These are phyloP conservation scores for Cerioporus squamosus DNA, from an alignment of 1,284 basidiomycete genomes.

Conservation along the genomic window DNA sequence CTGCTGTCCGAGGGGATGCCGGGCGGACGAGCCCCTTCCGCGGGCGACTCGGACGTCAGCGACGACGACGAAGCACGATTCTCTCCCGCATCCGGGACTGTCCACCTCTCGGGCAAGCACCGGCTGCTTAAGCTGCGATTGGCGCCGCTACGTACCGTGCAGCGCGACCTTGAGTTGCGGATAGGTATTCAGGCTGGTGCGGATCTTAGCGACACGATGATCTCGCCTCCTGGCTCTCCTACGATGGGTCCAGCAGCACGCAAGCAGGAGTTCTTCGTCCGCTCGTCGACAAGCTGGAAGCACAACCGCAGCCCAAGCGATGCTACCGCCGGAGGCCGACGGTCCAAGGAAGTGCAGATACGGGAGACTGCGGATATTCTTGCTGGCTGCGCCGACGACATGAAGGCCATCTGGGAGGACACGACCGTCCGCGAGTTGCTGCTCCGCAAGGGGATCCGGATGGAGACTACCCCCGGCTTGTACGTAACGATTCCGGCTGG, in stretches of 20 bases:
- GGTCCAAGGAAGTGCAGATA: slow-evolving; percentile 45
- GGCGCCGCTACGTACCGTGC: slow-evolving; percentile 58
- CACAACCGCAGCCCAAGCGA: slow-evolving; percentile 47
- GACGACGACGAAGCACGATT: slow-evolving; percentile 12
- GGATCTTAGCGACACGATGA: slow-evolving; percentile 17
- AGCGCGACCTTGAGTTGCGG: slow-evolving; percentile 59
- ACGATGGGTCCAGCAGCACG: slow-evolving; percentile 24
- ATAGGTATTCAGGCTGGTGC: slow-evolving; percentile 57
- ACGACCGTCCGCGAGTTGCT: slow-evolving; percentile 54
- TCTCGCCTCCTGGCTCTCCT: slow-evolving; percentile 35
- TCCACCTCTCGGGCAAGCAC: slow-evolving; percentile 63
- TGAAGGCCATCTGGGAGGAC: slow-evolving; percentile 65
- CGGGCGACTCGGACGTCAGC: slow-evolving; percentile 20
- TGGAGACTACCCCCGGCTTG: slow-evolving; percentile 70
- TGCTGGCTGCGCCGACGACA: slow-evolving; percentile 61
- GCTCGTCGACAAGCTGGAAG: slow-evolving; percentile 67
- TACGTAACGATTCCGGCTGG: slow-evolving; percentile 39
- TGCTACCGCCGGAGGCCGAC: slow-evolving; percentile 34
- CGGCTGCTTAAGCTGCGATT: slow-evolving; percentile 60
- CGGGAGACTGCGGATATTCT: slow-evolving; percentile 55
- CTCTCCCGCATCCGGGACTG: slow-evolving; percentile 1
- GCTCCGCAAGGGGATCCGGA: slow-evolving; percentile 45
- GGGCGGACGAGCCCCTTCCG: slow-evolving; percentile 16
- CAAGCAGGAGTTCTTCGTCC: slow-evolving; percentile 56
- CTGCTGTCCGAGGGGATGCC: slow-evolving; percentile 59